phyloP scores from a whole-genome alignment of 495 filamentous ascomycete species.

The Tuber magnatum region DNA sequence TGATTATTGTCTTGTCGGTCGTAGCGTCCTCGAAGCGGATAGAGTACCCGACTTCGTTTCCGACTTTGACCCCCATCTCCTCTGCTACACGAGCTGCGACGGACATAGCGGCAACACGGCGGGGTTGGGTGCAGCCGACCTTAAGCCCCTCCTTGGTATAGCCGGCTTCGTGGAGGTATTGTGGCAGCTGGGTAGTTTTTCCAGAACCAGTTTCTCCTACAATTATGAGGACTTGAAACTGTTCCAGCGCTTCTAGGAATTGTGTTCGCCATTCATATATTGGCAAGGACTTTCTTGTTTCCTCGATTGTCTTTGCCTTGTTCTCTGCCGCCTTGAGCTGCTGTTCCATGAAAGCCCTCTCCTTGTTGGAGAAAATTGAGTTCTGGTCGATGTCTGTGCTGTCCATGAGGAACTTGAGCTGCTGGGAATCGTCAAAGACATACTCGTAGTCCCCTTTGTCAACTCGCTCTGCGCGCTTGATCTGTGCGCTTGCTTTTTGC shows the following conservation, averaged over 20 bases:
- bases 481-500: slow-evolving; percentile 81
- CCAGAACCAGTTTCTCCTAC: slow-evolving; percentile 85
- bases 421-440: slow-evolving; percentile 80
- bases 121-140: slow-evolving; percentile 77
- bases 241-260: slow-evolving; percentile 63
- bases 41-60: slow-evolving; percentile 88
- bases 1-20: slow-evolving; percentile 83
- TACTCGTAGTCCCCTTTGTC: slow-evolving; percentile 89
- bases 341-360: slow-evolving; percentile 69
- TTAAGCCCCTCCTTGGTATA: slow-evolving; percentile 71
- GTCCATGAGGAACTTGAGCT: slow-evolving; percentile 80
- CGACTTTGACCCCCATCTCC: slow-evolving; percentile 84
- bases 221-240: slow-evolving; percentile 72
- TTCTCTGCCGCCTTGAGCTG: slow-evolving; percentile 81
- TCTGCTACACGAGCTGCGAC: slow-evolving; percentile 92
- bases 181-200: slow-evolving; percentile 83
- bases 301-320: slow-evolving; percentile 76
- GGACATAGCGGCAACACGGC: slow-evolving; percentile 92
- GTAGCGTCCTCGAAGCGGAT: slow-evolving; percentile 95
- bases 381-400: slow-evolving; percentile 36
- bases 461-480: slow-evolving; percentile 61
- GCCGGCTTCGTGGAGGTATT: slow-evolving; percentile 84
- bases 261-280: slow-evolving; percentile 76
- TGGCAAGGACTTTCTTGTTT: slow-evolving; percentile 81
- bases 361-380: slow-evolving; percentile 50